These are phyloP conservation scores for Kurtzmaniella natalensis DNA, from an alignment of 1,139 yeast genomes.

Conservation along the genomic window DNA sequence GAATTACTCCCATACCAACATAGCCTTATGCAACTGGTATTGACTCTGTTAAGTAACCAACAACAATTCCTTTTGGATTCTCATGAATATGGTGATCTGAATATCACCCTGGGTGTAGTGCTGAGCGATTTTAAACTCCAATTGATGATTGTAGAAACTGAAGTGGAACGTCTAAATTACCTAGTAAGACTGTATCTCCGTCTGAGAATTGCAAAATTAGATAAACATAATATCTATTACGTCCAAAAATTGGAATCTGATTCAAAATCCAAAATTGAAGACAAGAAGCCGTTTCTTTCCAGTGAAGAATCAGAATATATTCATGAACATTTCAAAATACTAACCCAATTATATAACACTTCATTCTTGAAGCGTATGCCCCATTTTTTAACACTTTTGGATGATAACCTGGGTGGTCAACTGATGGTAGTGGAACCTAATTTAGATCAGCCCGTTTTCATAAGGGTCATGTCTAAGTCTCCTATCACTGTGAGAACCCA, in stretches of 20 bases:
- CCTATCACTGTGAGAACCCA: conserved; percentile 27
- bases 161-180: conserved; percentile 81
- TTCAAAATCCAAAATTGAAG: conserved; percentile 16
- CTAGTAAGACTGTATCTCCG: conserved; percentile 76
- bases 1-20: conserved; percentile 73
- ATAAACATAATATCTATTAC: conserved; percentile 59
- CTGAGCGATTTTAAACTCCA: conserved; percentile 71
- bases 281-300: conserved; percentile 38
- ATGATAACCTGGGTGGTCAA: conserved; percentile 72
- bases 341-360: conserved; percentile 61
- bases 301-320: conserved; percentile 60
- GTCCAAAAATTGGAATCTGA: conserved; percentile 17
- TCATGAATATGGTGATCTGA: conserved; percentile 44
- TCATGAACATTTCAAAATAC: conserved; percentile 56
- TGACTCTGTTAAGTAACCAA: conserved; percentile 60
- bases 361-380: conserved; percentile 72
- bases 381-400: conserved; percentile 59
- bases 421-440: conserved; percentile 82
- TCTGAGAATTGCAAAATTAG: conserved; percentile 70
- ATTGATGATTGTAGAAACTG: conserved; percentile 83
- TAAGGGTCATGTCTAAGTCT: conserved; percentile 43
- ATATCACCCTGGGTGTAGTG: conserved; percentile 35
- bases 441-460: conserved; percentile 68
- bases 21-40: conserved; percentile 50
- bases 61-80: conserved; percentile 68